Evolutionary conservation across 495 filamentous ascomycete genomes (phyloP).

Genomic region (Neurospora sp.): DNA sequence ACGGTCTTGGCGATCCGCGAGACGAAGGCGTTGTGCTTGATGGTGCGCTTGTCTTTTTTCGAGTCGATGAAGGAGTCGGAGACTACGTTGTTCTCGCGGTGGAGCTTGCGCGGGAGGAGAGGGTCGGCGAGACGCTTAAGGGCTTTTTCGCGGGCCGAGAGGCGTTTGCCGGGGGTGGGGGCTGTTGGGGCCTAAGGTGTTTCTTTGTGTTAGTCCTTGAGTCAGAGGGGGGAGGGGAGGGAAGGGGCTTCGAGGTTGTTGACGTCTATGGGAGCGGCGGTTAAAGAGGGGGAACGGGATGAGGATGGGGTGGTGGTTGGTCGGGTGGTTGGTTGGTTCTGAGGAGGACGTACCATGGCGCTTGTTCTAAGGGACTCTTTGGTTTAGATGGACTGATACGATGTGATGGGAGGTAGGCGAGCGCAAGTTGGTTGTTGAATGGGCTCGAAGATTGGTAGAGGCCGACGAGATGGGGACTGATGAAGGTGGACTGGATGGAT

Average conservation of each 20-base stretch:
- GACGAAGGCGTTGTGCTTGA: slow-evolving; percentile 68
- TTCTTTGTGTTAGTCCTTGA: no score
- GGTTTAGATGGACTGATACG: neutral
- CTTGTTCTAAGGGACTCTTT: neutral
- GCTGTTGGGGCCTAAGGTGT: slow-evolving; percentile 25
- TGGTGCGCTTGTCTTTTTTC: slow-evolving; percentile 67
- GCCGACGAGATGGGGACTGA: neutral
- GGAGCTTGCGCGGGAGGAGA: slow-evolving; percentile 28
- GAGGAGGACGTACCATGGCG: slow-evolving; percentile 8
- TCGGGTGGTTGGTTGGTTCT: neutral
- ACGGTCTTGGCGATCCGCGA: slow-evolving; percentile 59
- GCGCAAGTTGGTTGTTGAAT: neutral
- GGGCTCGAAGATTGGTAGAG: no score
- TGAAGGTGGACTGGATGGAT: neutral
- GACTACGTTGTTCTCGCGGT: slow-evolving; percentile 28
- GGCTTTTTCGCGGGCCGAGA: slow-evolving; percentile 21
- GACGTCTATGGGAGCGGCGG: no score
- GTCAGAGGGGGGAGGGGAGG: no score
- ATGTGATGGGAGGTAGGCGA: neutral
- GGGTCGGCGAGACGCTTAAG: slow-evolving; percentile 22
- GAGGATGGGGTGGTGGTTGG: neutral
- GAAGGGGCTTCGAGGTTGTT: no score
- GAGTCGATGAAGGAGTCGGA: slow-evolving; percentile 44
- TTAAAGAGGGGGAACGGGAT: neutral
- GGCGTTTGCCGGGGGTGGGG: slow-evolving; percentile 13